Conservation (phyloP, 1,284 basidiomycete species). For the Flammula alnicola region DNA sequence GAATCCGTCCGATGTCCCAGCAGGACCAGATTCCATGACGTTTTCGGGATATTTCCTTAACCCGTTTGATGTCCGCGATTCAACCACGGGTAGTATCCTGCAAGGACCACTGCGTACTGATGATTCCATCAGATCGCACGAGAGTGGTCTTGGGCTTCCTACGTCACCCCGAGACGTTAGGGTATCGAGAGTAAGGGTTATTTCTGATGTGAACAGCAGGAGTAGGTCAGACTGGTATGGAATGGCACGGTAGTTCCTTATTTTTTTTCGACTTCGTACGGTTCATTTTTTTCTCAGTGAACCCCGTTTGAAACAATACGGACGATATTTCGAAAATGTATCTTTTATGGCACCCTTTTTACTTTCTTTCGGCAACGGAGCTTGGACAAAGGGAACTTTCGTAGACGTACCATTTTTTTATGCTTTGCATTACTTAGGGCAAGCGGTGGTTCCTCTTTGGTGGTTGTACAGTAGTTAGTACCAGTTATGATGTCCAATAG, state of each 20-base stretch:
- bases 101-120: conserved; percentile 14
- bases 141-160: conserved; percentile 7
- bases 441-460: too few relatives aligned
- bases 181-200: conserved; percentile 2
- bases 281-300: too few relatives aligned
- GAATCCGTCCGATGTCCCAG: conserved; percentile 36
- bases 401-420: too few relatives aligned
- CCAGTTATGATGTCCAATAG: too few relatives aligned
- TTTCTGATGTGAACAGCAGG: conserved; percentile 14
- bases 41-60: conserved; percentile 31
- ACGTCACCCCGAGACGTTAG: conserved; percentile 13
- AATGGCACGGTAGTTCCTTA: conserved; percentile 21
- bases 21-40: conserved; percentile 29
- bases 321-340: too few relatives aligned
- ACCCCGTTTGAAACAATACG: too few relatives aligned
- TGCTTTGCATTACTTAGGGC: too few relatives aligned
- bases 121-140: conserved; percentile 6
- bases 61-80: conserved; percentile 10
- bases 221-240: conserved; percentile 32
- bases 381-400: too few relatives aligned
- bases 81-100: too few relatives aligned
- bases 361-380: too few relatives aligned
- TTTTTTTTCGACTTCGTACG: not conserved
- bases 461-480: too few relatives aligned
- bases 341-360: too few relatives aligned